Evolutionary conservation across 78 protist species (phyloP).

Genomic region (Dictyostelium intermedium): DNA sequence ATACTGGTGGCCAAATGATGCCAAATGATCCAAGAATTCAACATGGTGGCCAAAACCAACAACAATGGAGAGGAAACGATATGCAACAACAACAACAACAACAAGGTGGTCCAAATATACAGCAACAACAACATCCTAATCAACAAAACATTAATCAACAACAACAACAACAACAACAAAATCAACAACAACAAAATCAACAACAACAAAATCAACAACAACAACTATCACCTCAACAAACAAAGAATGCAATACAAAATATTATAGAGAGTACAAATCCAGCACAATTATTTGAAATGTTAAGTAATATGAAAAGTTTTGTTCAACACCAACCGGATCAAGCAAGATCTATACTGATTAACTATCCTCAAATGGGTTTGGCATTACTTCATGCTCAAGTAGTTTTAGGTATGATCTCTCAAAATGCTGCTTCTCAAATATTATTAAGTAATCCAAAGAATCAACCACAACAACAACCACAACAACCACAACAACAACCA

Average conservation of each 20-base stretch:
- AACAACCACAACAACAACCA: not conserved
- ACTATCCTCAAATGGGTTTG: constrained; percentile 83
- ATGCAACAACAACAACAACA: constrained; percentile 2
- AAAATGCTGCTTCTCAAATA: constrained; percentile 47
- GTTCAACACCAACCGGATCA: constrained; percentile 79
- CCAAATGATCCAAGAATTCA: constrained; percentile 9
- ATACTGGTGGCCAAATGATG: not conserved
- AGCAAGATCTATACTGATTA: constrained; percentile 66
- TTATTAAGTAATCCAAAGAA: constrained; percentile 27
- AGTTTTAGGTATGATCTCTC: constrained; percentile 48
- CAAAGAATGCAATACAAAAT: constrained; percentile 19
- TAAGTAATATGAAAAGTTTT: constrained; percentile 30
- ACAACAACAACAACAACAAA: not conserved
- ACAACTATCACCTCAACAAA: not conserved
- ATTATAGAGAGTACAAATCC: constrained; percentile 39
- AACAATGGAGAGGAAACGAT: constrained; percentile 15
- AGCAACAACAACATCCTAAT: constrained; percentile 3
- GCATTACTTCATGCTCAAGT: constrained; percentile 85
- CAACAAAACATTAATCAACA: not conserved
- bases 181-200: not conserved
- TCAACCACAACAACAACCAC: constrained; percentile 20
- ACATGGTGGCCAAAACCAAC: not conserved
- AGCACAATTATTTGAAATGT: constrained; percentile 39
- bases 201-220: not conserved
- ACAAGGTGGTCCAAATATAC: not conserved